Conservation (phyloP, 75 land plant species). For the Selaginella tamariscina region DNA sequence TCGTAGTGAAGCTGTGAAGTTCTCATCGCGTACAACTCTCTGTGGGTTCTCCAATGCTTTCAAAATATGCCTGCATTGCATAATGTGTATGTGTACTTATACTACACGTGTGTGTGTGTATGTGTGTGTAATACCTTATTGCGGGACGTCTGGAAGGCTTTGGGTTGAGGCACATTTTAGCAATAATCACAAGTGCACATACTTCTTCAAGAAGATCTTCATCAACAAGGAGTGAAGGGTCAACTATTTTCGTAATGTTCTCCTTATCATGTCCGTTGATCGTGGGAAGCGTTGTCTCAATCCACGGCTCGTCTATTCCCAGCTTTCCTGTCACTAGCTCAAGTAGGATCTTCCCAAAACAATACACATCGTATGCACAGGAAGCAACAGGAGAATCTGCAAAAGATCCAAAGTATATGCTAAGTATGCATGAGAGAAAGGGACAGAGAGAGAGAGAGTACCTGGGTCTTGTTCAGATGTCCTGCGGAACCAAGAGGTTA, state of each 20-base stretch:
- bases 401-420: neutral
- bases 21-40: slow-evolving; percentile 81
- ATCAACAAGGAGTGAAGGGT: slow-evolving; percentile 78
- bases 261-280: slow-evolving; percentile 82
- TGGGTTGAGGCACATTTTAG: slow-evolving; percentile 76
- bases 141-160: slow-evolving; percentile 72
- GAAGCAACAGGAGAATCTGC: slow-evolving; percentile 26
- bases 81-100: no score
- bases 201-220: slow-evolving; percentile 93
- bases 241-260: slow-evolving; percentile 57
- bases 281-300: slow-evolving; percentile 56
- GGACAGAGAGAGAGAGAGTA: neutral
- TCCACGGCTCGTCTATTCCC: slow-evolving; percentile 62
- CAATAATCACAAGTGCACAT: slow-evolving; percentile 95
- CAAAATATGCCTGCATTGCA: slow-evolving; percentile 58
- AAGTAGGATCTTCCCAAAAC: slow-evolving; percentile 81
- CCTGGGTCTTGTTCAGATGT: neutral
- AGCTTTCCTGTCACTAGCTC: slow-evolving; percentile 90
- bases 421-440: neutral
- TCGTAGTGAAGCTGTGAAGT: slow-evolving; percentile 37
- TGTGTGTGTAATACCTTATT: no score
- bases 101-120: no score
- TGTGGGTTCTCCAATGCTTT: slow-evolving; percentile 89
- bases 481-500: neutral
- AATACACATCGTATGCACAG: slow-evolving; percentile 77